phyloP scores from a whole-genome alignment of 2,329 filamentous ascomycete species.

The Xylaria digitata region DNA sequence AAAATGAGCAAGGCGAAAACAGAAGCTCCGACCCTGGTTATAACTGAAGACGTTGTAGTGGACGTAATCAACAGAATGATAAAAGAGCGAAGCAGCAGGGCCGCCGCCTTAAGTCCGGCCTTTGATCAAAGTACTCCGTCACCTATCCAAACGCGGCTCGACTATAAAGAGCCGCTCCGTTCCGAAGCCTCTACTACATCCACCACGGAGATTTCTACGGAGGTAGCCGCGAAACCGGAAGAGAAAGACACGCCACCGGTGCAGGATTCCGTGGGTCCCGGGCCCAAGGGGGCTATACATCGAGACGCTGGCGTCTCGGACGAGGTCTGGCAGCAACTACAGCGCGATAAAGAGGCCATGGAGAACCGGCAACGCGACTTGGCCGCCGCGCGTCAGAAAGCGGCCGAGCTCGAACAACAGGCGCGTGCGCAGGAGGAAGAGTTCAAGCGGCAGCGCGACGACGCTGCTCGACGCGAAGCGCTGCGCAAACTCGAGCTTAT shows the following conservation, averaged over 20 bases:
- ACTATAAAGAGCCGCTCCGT: no score
- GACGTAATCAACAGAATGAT: constrained; percentile 28
- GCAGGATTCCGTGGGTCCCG: neutral
- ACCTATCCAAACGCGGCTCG: neutral
- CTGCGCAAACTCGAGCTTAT: constrained; percentile 36
- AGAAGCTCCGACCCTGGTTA: constrained; percentile 1
- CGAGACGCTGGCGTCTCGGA: constrained; percentile 26
- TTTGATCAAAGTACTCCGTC: neutral
- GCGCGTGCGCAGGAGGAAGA: constrained; percentile 49
- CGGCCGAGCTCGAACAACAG: constrained; percentile 35
- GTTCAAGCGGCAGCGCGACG: constrained; percentile 52
- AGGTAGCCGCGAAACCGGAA: neutral
- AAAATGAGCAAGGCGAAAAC: constrained; percentile 48
- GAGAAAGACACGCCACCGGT: neutral
- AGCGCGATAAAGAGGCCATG: constrained; percentile 49
- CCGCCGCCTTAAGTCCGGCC: neutral
- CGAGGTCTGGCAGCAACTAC: constrained; percentile 26
- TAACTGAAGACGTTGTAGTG: constrained; percentile 19
- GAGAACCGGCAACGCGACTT: constrained; percentile 54
- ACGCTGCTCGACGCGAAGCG: constrained; percentile 43
- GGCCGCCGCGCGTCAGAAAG: constrained; percentile 45
- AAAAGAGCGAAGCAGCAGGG: constrained; percentile 16
- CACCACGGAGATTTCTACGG: neutral
- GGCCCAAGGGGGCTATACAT: neutral
- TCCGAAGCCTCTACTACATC: neutral